Evolutionary conservation across 139 green algal genomes (phyloP).

Genomic region (Chlorella sp.): DNA sequence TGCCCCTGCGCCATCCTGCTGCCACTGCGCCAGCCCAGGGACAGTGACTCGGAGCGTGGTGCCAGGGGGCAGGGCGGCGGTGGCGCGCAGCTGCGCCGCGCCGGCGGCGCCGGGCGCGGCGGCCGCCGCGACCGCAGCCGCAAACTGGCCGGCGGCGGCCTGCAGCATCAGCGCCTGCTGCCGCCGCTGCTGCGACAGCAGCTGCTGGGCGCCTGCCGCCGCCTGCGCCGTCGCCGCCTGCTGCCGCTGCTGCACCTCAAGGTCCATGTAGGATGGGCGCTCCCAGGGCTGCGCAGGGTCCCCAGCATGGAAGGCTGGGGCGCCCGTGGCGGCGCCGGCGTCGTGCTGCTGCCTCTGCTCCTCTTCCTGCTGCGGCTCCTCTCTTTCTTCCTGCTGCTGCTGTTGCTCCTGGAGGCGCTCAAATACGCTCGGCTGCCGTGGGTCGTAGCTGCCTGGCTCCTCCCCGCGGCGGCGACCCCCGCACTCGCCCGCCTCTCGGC

Average conservation of each 20-base stretch:
- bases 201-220: not conserved
- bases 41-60: conserved; percentile 18
- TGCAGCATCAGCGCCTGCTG: not conserved
- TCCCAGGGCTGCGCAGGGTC: conserved; percentile 21
- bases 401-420: not conserved
- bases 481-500: too few relatives aligned
- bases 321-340: not conserved
- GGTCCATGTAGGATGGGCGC: conserved; percentile 25
- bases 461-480: too few relatives aligned
- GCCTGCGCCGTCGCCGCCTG: not conserved
- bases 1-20: not conserved
- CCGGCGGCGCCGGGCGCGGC: not conserved
- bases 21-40: too few relatives aligned
- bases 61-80: not conserved
- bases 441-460: too few relatives aligned
- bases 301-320: too few relatives aligned
- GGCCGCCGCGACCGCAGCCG: not conserved
- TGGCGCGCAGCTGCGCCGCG: not conserved
- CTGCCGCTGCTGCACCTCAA: conserved; percentile 15
- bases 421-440: too few relatives aligned
- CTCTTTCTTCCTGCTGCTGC: not conserved
- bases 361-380: too few relatives aligned
- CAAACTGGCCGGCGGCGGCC: too few relatives aligned
- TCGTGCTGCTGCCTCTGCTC: too few relatives aligned
- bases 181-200: conserved; percentile 7